phyloP scores from a whole-genome alignment of 257 asterid genomes.

The Anisodus tanguticus region DNA sequence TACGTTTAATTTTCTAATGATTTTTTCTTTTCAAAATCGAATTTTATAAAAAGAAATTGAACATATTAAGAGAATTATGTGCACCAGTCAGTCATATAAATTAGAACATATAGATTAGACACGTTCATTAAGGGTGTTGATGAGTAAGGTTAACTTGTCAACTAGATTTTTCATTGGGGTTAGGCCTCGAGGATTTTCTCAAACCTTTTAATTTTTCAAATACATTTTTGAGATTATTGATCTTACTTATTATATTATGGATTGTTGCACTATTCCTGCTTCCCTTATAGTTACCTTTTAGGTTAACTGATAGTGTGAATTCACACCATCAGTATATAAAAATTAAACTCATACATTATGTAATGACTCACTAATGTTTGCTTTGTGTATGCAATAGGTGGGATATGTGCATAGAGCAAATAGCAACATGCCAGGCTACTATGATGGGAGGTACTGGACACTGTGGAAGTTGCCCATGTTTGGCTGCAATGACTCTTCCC shows the following conservation, averaged over 20 bases:
- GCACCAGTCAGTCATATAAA: too few species aligned
- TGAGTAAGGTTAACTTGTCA: too few species aligned
- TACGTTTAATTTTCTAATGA: too few species aligned
- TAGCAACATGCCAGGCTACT: slow-evolving; percentile 58
- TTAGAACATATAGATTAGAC: too few species aligned
- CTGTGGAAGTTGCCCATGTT: slow-evolving; percentile 69
- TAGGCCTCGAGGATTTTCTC: too few species aligned
- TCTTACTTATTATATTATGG: not conserved
- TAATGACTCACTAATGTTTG: not conserved
- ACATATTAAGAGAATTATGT: too few species aligned
- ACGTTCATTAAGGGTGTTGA: too few species aligned
- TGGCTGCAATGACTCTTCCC: slow-evolving; percentile 53
- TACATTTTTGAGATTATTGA: not conserved
- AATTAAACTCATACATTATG: not conserved
- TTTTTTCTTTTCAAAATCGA: too few species aligned
- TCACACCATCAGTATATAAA: not conserved
- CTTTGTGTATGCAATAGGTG: slow-evolving; percentile 35
- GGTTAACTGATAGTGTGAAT: not conserved
- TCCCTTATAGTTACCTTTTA: not conserved
- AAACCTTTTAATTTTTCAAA: too few species aligned
- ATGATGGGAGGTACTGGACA: slow-evolving; percentile 66
- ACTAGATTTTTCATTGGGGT: not conserved
- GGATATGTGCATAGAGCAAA: slow-evolving; percentile 52
- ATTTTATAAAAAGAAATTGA: too few species aligned
- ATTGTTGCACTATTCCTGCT: not conserved